Evolutionary conservation across 2,329 filamentous ascomycete species (phyloP).

Genomic region (Didymella pinodella): DNA sequence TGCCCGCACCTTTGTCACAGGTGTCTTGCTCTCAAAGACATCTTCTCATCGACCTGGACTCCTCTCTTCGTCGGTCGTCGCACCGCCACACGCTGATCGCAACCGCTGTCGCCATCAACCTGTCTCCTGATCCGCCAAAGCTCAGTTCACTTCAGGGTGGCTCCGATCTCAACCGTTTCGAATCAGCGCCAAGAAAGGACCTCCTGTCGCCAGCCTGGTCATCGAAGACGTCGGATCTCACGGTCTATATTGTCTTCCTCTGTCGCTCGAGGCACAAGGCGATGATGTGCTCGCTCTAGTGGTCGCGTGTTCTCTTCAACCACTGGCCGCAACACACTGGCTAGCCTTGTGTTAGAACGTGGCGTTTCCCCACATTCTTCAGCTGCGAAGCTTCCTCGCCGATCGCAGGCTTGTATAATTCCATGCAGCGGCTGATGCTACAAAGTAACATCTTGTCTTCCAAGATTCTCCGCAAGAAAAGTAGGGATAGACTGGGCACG

Average conservation of each 20-base stretch:
- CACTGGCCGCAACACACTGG: constrained; percentile 41
- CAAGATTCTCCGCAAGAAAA: constrained; percentile 48
- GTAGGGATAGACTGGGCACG: constrained; percentile 55
- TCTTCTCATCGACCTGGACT: constrained; percentile 31
- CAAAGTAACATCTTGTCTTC: constrained; percentile 48
- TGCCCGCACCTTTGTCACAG: constrained; percentile 47
- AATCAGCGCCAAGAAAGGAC: constrained; percentile 44
- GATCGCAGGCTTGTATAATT: constrained; percentile 41
- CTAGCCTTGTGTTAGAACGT: constrained; percentile 46
- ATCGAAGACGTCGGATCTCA: constrained; percentile 29
- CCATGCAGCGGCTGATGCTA: constrained; percentile 49
- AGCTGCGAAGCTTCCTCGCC: constrained; percentile 40
- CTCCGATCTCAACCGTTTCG: constrained; percentile 42
- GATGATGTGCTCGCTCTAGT: constrained; percentile 50
- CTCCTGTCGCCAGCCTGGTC: constrained; percentile 36
- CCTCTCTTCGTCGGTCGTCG: constrained; percentile 28
- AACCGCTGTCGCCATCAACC: constrained; percentile 29
- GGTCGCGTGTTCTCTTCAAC: constrained; percentile 40
- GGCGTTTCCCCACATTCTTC: constrained; percentile 50
- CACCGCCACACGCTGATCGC: constrained; percentile 37
- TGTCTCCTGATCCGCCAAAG: constrained; percentile 36
- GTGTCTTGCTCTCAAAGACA: constrained; percentile 38
- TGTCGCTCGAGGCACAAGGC: constrained; percentile 45
- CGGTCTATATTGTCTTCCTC: constrained; percentile 32
- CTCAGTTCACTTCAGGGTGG: constrained; percentile 35